These are phyloP conservation scores for Petunia secreta DNA, from an alignment of 257 asterid species.

Conservation along the genomic window DNA sequence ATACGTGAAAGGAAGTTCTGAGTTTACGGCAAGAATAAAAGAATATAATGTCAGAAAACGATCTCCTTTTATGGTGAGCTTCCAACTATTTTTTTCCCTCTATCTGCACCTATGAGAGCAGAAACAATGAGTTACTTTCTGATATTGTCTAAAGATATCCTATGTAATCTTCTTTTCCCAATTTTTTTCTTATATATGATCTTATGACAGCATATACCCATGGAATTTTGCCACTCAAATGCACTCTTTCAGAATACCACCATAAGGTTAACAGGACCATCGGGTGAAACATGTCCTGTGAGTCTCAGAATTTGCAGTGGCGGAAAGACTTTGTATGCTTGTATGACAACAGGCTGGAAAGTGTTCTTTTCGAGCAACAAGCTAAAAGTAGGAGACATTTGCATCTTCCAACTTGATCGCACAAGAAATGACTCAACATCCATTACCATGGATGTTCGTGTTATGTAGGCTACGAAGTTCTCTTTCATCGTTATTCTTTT, in stretches of 20 bases:
- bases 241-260: conserved; percentile 9
- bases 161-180: background rate
- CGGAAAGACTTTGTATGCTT: background rate
- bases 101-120: background rate
- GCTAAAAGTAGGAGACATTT: conserved; percentile 34
- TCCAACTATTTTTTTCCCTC: background rate
- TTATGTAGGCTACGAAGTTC: background rate
- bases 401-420: conserved; percentile 29
- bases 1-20: conserved; percentile 2
- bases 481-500: background rate
- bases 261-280: conserved; percentile 26
- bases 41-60: background rate
- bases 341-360: conserved; percentile 27
- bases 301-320: background rate
- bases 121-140: background rate
- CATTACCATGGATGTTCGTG: conserved; percentile 19
- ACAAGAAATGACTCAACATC: conserved; percentile 13
- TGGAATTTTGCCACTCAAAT: conserved; percentile 25
- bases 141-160: background rate
- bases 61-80: conserved; percentile 32
- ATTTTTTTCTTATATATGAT: background rate
- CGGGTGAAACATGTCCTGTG: conserved; percentile 22
- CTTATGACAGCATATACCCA: conserved; percentile 34
- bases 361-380: conserved; percentile 28
- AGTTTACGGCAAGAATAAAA: conserved; percentile 21